Percentiles rank a stretch among this genome's conserved stretches.
phyloP scores from a whole-genome alignment of 257 asterid species.

The Penstemon barbatus region DNA sequence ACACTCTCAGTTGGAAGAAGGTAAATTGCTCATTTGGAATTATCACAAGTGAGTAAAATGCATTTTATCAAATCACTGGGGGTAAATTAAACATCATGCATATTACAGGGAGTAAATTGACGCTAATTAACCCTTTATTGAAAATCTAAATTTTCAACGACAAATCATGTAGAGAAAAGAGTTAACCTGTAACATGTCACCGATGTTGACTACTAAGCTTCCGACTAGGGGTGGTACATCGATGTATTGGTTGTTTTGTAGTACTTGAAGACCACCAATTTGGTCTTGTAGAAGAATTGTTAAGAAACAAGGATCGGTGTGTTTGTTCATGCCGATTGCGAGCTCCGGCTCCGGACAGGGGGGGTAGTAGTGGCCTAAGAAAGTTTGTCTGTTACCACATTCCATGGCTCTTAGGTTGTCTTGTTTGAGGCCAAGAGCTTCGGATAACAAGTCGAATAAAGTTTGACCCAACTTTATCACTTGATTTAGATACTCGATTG shows the following conservation, averaged over 20 bases:
- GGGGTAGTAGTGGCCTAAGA: constrained; percentile 63
- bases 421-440: constrained; percentile 66
- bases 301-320: constrained; percentile 60
- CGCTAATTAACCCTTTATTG: too few species aligned
- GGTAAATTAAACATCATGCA: too few species aligned
- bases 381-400: constrained; percentile 40
- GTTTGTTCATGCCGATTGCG: constrained; percentile 59
- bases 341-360: constrained; percentile 72
- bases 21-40: too few species aligned
- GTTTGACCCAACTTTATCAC: constrained; percentile 44
- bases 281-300: constrained; percentile 69
- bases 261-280: constrained; percentile 65
- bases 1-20: too few species aligned
- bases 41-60: too few species aligned
- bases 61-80: too few species aligned
- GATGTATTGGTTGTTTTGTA: constrained; percentile 48
- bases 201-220: constrained; percentile 60
- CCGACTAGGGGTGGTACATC: constrained; percentile 53
- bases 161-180: background rate
- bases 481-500: constrained; percentile 41
- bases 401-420: constrained; percentile 40
- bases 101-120: too few species aligned
- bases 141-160: too few species aligned
- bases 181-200: constrained; percentile 73
- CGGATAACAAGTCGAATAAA: constrained; percentile 53